Evolutionary conservation across 768 basidiomycete species (phyloP), one percentile per base, ranked within the genome.

Genomic region (Podaxis sp.): DNA sequence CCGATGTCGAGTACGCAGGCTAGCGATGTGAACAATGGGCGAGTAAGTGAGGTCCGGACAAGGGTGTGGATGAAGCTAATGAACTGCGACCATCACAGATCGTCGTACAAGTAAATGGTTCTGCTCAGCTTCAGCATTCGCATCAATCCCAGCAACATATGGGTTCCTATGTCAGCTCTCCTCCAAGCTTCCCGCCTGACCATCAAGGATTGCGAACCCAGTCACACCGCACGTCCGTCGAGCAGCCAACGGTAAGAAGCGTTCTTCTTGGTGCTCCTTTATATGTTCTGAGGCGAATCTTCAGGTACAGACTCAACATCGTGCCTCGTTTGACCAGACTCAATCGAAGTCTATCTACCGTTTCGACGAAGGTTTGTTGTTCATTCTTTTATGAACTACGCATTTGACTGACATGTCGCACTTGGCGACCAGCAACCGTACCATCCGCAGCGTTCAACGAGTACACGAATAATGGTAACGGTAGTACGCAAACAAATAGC

Each of bases 351-450:
- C 60, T 7, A 47, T 61, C 9, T 61, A 61, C 19, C 52, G 43
- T 37, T 47, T 61, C 33, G 60, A 61, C 19, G 60, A 61, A 49
- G 52, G 60, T 61, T 22, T 24, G 58, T 52, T 7, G 3, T 15
- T 50, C 49, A 24, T 13, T 24, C 49, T 24, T 8, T 17, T 12
- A 24, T 12, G 5, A 24, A 19, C 12, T 49, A 49, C 41, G 15
- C 41, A 19, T 43, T 27, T 24, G 25, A 27, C 13, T 50, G 24
- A 11, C 13, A 22, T 3, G 17, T 46, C 7, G 19, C 43, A 46
- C 43, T 46, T 17, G 43, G 43, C 15, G 43, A 46, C 19, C 19
- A 55, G 54, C 36, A 17, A 33, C 33, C 11, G 37, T 19, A 19
- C 37, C 36, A 22, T n/a, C 54, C 22, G 24, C 54, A 2, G 9